phyloP scores from a whole-genome alignment of 106 monocot genomes.

The Iris macrosiphon region DNA sequence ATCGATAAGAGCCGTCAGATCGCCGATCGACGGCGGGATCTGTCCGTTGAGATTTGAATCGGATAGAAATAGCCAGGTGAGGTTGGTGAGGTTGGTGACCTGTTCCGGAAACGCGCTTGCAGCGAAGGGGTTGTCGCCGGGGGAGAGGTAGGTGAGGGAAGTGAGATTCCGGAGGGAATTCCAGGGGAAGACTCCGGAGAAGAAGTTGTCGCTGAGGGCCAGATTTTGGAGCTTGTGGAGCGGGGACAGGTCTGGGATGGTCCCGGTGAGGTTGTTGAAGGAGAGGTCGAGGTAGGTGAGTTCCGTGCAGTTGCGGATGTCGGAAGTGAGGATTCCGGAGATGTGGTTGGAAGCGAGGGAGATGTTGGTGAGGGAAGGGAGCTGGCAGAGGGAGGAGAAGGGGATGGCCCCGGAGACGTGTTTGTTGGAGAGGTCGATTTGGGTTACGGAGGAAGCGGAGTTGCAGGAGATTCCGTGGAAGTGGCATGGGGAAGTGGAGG shows the following conservation, averaged over 20 bases:
- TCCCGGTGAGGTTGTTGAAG: conserved; percentile 32
- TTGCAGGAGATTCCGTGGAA: conserved; percentile 39
- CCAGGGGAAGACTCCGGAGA: conserved; percentile 34
- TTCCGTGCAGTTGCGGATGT: conserved; percentile 24
- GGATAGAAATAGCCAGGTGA: conserved; percentile 6
- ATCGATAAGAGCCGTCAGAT: conserved; percentile 2
- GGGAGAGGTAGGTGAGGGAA: neutral
- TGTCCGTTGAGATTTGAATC: conserved; percentile 9
- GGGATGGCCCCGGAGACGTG: conserved; percentile 20
- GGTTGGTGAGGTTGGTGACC: neutral
- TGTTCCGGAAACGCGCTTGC: conserved; percentile 3
- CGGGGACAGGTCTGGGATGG: conserved; percentile 51
- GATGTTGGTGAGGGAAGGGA: conserved; percentile 8
- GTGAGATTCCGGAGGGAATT: conserved; percentile 3
- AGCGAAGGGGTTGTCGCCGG: conserved; percentile 9
- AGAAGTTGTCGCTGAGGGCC: conserved; percentile 42
- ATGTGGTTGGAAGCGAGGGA: conserved; percentile 31
- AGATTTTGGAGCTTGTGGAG: conserved; percentile 33
- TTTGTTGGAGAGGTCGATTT: conserved; percentile 11
- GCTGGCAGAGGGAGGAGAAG: conserved; percentile 17
- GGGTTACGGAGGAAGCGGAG: conserved; percentile 7
- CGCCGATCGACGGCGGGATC: conserved; percentile 1
- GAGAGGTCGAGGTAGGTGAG: conserved; percentile 54
- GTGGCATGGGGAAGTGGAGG: conserved; percentile 21
- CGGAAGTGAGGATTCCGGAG: conserved; percentile 22